Base-by-base conservation (phyloP, 768 basidiomycete genomes). In the Crucibulum laeve region DNA sequence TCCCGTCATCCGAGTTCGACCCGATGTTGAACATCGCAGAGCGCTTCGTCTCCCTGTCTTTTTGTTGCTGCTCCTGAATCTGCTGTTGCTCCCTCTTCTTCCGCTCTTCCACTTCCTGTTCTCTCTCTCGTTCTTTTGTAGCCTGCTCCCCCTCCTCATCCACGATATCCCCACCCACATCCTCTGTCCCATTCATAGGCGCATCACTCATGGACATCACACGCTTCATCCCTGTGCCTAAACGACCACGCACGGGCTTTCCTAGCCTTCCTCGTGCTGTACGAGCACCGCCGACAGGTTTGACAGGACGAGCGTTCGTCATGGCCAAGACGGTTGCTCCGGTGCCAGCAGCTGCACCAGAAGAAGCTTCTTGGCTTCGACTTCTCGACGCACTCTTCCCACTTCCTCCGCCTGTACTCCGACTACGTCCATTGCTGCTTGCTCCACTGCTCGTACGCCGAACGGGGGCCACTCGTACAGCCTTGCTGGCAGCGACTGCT, bases 1-100 rank as follows among this genome's bases (percentile, higher is more conserved):
- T 61, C 22, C 76, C 76, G 37, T 73, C 74, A 41, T 80, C 79
- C 28, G 79, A 80, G 45, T 70, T 67, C 14, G 80, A 82, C 2
- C 80, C 81, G 43, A 84, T 73, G 50, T 79, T 78, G 47, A 84
- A 81, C 53, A 65, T 65, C 8, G 52, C 40, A 1, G 45, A 52
- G 1, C 53, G 53, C 37, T 54, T 53, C 35, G 38, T 21, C 43
- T 50, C 41, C 49, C 51, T 19, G 46, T 36, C 37, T 22, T 42
- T 4, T 46, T 52, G 19, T 6, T 42, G 43, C 25, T 49, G 43
- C 24, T 36, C 33, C 32, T 40, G 37, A 13, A 43, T 25, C 40
- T 48, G 43, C 21, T 43, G 50, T 38, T 44, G 45, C 39, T 53
- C 45, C 46, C 40, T 30, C 38, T 52, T 54, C 35, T 38, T 36